phyloP scores from a whole-genome alignment of 2,329 filamentous ascomycete genomes.

The Ceratocystis eucalypticola region DNA sequence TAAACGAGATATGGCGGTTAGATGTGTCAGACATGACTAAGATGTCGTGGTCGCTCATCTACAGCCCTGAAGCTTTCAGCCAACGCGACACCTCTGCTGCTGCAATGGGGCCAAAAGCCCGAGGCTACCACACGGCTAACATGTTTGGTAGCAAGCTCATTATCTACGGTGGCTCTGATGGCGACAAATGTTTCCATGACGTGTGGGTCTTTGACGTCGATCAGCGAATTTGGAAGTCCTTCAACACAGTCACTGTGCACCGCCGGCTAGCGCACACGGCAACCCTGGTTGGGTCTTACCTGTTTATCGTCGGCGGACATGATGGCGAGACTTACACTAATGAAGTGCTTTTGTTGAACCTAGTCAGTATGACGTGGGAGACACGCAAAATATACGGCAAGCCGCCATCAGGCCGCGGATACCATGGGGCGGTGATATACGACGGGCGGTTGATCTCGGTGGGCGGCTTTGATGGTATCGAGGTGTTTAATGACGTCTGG shows the following conservation, averaged over 20 bases:
- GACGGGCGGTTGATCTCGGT: slow-evolving; percentile 51
- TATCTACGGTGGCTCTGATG: slow-evolving; percentile 56
- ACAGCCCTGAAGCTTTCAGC: slow-evolving; percentile 30
- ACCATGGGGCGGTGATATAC: slow-evolving; percentile 52
- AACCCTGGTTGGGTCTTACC: slow-evolving; percentile 55
- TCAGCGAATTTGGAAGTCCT: slow-evolving; percentile 43
- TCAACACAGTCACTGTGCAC: slow-evolving; percentile 46
- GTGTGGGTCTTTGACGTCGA: slow-evolving; percentile 63
- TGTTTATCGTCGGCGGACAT: slow-evolving; percentile 57
- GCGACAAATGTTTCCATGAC: slow-evolving; percentile 58
- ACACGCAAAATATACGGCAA: slow-evolving; percentile 50
- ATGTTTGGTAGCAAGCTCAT: slow-evolving; percentile 61
- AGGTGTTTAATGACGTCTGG: slow-evolving; percentile 56
- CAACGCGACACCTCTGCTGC: slow-evolving; percentile 19
- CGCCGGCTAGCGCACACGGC: slow-evolving; percentile 54
- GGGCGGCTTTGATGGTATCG: slow-evolving; percentile 53
- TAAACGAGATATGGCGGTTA: slow-evolving; percentile 61
- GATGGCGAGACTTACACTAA: slow-evolving; percentile 57
- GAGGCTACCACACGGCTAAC: slow-evolving; percentile 59
- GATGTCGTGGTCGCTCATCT: slow-evolving; percentile 56
- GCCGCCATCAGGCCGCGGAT: slow-evolving; percentile 49
- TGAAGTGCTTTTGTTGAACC: slow-evolving; percentile 53
- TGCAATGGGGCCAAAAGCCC: slow-evolving; percentile 38
- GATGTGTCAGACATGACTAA: slow-evolving; percentile 53
- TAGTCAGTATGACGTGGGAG: slow-evolving; percentile 65